Conservation (phyloP, 1,284 basidiomycete species). For the Sparassis latifolia region DNA sequence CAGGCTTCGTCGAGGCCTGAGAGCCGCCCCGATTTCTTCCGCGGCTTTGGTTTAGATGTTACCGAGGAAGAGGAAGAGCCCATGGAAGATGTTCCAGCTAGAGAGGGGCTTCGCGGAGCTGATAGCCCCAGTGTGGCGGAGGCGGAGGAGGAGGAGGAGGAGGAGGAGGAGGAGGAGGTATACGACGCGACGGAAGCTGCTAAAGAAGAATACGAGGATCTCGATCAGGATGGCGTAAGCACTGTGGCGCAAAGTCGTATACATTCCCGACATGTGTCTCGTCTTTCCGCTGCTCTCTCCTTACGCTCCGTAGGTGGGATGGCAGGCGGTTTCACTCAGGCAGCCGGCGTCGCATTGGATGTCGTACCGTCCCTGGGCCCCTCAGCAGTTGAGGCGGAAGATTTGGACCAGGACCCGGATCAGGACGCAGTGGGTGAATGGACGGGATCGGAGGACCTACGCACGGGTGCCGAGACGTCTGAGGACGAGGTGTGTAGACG, state of each 20-base stretch:
- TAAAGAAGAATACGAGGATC: conserved; percentile 26
- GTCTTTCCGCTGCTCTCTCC: conserved; percentile 58
- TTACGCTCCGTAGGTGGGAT: conserved; percentile 53
- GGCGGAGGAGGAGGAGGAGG: conserved; percentile 23
- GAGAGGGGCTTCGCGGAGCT: no score
- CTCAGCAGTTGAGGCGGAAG: conserved; percentile 15
- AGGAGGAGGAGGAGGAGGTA: conserved; percentile 35
- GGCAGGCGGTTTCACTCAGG: conserved; percentile 8
- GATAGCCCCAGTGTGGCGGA: background rate
- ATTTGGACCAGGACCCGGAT: conserved; percentile 12
- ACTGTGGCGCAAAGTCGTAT: conserved; percentile 44
- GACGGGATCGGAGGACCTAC: conserved; percentile 73
- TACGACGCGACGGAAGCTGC: conserved; percentile 28
- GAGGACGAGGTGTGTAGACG: conserved; percentile 52
- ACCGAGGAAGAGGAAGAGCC: conserved; percentile 54
- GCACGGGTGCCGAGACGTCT: conserved; percentile 38
- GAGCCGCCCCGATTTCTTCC: conserved; percentile 62
- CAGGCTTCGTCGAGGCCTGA: conserved; percentile 36
- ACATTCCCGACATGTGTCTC: conserved; percentile 69
- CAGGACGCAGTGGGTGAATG: conserved; percentile 60
- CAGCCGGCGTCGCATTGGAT: conserved; percentile 1
- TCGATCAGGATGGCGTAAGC: conserved; percentile 33
- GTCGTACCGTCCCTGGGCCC: conserved; percentile 10
- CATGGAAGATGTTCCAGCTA: conserved; percentile 19
- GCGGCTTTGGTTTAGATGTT: conserved; percentile 73